phyloP scores from a whole-genome alignment of 2,329 filamentous ascomycete genomes.

The Elsinoe perseae region DNA sequence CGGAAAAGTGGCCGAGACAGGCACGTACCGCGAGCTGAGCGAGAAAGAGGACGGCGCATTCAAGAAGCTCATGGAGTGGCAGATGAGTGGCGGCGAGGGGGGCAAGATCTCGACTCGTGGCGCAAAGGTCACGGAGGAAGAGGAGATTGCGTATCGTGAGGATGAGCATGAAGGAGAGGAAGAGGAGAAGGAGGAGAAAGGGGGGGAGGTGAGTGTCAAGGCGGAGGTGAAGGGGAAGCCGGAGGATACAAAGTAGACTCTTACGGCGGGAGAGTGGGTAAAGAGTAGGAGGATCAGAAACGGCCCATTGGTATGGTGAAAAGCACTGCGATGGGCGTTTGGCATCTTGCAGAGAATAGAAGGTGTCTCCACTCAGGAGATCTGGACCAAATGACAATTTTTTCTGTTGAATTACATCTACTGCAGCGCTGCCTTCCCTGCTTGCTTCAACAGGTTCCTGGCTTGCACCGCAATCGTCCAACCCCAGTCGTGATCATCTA shows the following conservation, averaged over 20 bases:
- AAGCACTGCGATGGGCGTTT: conserved; percentile 3
- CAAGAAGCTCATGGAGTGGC: conserved; percentile 96
- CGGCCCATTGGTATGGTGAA: too few species aligned
- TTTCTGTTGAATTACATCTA: conserved; percentile 7
- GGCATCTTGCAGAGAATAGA: not conserved
- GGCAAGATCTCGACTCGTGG: conserved; percentile 20
- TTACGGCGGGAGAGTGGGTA: not conserved
- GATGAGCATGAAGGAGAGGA: conserved; percentile 37
- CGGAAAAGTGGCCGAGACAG: conserved; percentile 84
- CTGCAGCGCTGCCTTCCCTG: not conserved
- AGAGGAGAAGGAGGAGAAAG: conserved; percentile 30
- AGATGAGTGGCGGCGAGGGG: conserved; percentile 76
- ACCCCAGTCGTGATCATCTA: not conserved
- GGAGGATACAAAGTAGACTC: not conserved
- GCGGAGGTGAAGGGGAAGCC: not conserved
- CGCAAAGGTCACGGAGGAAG: conserved; percentile 20
- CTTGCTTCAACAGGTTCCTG: not conserved
- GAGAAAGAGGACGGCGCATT: conserved; percentile 72
- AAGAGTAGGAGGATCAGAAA: not conserved
- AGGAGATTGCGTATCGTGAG: conserved; percentile 36
- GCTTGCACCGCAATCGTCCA: not conserved
- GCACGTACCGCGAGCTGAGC: conserved; percentile 71
- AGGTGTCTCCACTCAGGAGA: conserved; percentile 8
- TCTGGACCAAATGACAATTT: conserved; percentile 2
- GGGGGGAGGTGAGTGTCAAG: conserved; percentile 20